A percentile compares a stretch with the other conserved stretches of the same genome.
phyloP scores from a whole-genome alignment of 495 filamentous ascomycete species.

The Penicillium turbatum region DNA sequence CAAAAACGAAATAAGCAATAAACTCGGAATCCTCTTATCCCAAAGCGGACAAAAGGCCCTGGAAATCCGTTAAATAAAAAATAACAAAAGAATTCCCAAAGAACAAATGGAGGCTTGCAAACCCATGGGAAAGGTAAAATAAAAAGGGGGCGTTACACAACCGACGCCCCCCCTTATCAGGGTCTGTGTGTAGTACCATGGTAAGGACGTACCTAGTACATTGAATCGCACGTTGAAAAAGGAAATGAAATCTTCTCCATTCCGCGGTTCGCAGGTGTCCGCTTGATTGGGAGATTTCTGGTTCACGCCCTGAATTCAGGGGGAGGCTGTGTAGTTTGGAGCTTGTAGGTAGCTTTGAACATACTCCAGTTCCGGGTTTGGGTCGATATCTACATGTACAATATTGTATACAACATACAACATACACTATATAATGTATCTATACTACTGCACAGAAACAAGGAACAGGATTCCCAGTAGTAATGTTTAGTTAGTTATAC shows the following conservation, averaged over 20 bases:
- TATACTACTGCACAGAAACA: too few species aligned
- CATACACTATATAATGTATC: too few species aligned
- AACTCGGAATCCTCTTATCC: constrained; percentile 12
- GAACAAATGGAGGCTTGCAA: too few species aligned
- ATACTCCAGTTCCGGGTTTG: constrained; percentile 10
- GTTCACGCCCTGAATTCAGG: constrained; percentile 19
- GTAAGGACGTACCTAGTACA: neutral
- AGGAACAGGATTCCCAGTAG: too few species aligned
- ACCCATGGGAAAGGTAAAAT: constrained; percentile 1
- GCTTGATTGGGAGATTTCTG: constrained; percentile 6
- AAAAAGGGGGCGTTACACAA: constrained; percentile 7
- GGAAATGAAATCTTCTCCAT: constrained; percentile 14
- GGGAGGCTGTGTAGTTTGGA: constrained; percentile 28
- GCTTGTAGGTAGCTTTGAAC: neutral
- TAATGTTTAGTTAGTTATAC: too few species aligned
- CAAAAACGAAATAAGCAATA: constrained; percentile 4
- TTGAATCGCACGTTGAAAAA: constrained; percentile 2
- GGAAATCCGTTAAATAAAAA: constrained; percentile 14
- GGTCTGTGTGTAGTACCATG: constrained; percentile 25
- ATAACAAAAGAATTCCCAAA: neutral
- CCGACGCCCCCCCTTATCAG: constrained; percentile 1
- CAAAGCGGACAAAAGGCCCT: constrained; percentile 21
- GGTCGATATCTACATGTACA: neutral
- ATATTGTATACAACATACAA: too few species aligned
- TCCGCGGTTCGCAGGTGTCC: constrained; percentile 10